phyloP scores from a whole-genome alignment of 805 yeast species.

The Metschnikowia baotianmanensis region DNA sequence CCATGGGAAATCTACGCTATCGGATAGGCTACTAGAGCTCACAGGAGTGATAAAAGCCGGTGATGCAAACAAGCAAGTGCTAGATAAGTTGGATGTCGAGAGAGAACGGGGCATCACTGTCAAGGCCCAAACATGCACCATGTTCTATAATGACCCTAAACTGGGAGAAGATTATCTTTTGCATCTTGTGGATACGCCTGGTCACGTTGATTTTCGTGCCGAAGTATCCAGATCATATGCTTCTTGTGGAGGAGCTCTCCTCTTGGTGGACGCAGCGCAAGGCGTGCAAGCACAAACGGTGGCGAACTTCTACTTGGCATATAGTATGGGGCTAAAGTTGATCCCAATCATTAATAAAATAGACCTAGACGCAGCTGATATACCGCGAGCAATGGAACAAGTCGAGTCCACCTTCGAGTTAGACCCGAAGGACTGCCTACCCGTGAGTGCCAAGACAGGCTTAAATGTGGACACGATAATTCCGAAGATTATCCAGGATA shows the following conservation, averaged over 20 bases:
- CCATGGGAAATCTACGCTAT: slow-evolving; percentile 83
- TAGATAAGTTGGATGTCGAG: slow-evolving; percentile 91
- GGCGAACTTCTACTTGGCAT: slow-evolving; percentile 92
- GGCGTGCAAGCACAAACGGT: slow-evolving; percentile 98
- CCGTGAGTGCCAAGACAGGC: slow-evolving; percentile 93
- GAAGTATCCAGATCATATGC: slow-evolving; percentile 95
- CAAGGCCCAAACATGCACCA: slow-evolving; percentile 94
- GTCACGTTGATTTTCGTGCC: slow-evolving; percentile 93
- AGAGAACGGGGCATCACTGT: slow-evolving; percentile 95
- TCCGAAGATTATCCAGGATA: slow-evolving; percentile 75
- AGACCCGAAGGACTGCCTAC: slow-evolving; percentile 67
- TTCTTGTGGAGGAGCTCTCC: slow-evolving; percentile 90
- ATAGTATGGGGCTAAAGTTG: slow-evolving; percentile 74
- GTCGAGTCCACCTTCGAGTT: slow-evolving; percentile 83
- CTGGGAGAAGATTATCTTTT: slow-evolving; percentile 72
- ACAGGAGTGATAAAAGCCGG: slow-evolving; percentile 87
- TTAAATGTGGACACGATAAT: slow-evolving; percentile 71
- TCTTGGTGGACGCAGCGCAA: slow-evolving; percentile 91
- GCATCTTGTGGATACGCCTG: slow-evolving; percentile 95
- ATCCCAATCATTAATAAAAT: slow-evolving; percentile 91
- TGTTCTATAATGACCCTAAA: slow-evolving; percentile 67
- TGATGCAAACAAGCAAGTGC: slow-evolving; percentile 66
- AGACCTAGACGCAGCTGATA: slow-evolving; percentile 85
- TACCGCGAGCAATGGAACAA: slow-evolving; percentile 76
- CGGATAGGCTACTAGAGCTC: slow-evolving; percentile 82